Evolutionary conservation across 495 filamentous ascomycete species (phyloP), one percentile per base, ranked within the genome.

Genomic region (Aspergillus bridgeri): DNA sequence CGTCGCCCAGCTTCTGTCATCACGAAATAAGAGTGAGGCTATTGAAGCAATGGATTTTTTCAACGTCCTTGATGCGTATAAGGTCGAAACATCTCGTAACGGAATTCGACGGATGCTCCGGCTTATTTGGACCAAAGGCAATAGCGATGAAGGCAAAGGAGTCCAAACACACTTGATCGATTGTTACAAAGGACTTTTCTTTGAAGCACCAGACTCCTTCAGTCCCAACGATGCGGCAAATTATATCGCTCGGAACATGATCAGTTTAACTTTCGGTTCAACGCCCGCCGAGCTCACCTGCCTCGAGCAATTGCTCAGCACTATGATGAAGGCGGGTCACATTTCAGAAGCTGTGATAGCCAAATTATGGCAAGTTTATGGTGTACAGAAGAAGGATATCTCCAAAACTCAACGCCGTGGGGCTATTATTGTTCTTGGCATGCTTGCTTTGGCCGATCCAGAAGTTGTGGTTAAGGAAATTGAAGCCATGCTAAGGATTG

Each of bases 41-140:
- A 96, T 98, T 55, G 95, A 98, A 66, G 95, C 94, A 3, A 99
- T 99, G 91, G 94, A 99, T 65, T 98, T 94, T 72, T 96, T 98
- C 64, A 90, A 92, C 56, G 85, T 96, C 27, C 83, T 93, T 38
- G 91, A 99, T 71, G 91, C 90, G 6, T 97, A 97, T 81, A 92
- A 92, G 70, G 84, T 99, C 46, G 90, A 96, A 70, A 89, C 92
- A 49, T 91, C 94, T 59, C 89, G 92, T 68, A 73, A 71, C 53
- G 94, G 94, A 53, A 96, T 98, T 62, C 84, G 92, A 45, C 83
- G 90, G 53, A 99, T 99, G 94, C 83, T 99, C 44, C 83, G 91
- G 43, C 79, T 98, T 43, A 98, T 99, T 69, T 99, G 94, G 94
- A 98, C 95, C 19, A 99, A 99, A 74, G 94, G 93, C 52, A 98